Base-by-base conservation (phyloP, 2,329 filamentous ascomycete species). In the Claviceps paspali region DNA sequence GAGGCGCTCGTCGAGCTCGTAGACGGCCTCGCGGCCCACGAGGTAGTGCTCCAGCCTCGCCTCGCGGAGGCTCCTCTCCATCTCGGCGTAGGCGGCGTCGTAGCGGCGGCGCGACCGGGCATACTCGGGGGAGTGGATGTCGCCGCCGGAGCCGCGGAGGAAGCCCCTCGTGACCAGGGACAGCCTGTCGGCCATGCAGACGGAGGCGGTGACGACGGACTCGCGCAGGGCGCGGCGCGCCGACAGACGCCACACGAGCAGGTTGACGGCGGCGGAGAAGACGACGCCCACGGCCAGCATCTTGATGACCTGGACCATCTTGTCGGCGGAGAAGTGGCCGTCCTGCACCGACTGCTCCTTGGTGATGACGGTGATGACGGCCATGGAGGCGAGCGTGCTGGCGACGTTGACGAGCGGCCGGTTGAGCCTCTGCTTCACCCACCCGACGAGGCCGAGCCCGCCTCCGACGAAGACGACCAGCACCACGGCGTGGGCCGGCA, bases 41-140 rank as follows among this genome's bases (percentile, higher is more conserved):
- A 87, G 63, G 50, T 83, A 94, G 51, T 94, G 83, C 55, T 96
- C 88, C 41, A 84, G 79, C 53, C 88, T 93, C 11, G 87, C 82
- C 55, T 96, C 88, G 44, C 76, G 73, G 10, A 94, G 64, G 42
- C 83, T 79, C 52, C 80, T 83, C 36, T 80, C 75, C 54, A 95
- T 76, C 26, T 74, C 68, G 11, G 69, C 65, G 49, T 86, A 79
- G 2, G 76, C 74, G 4, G 72, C 65, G 45, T 73, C 76, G 57
- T 86, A 88, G 29, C 65, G 65, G 2, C 66, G 62, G 11, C 70
- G 71, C 26, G 78, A 72, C 36, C 69, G 65, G 29, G 68, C 57
- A 52, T 86, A 88, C 10, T 73, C 68, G 2, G 70, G 60, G 2
- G 79, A 76, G 39, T 71, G 68, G 40, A 94, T 62, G 36, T 92